A percentile compares a stretch with the other conserved stretches of the same genome.
phyloP scores from a whole-genome alignment of 2,329 filamentous ascomycete species.

The Trichocomaceae sp. region DNA sequence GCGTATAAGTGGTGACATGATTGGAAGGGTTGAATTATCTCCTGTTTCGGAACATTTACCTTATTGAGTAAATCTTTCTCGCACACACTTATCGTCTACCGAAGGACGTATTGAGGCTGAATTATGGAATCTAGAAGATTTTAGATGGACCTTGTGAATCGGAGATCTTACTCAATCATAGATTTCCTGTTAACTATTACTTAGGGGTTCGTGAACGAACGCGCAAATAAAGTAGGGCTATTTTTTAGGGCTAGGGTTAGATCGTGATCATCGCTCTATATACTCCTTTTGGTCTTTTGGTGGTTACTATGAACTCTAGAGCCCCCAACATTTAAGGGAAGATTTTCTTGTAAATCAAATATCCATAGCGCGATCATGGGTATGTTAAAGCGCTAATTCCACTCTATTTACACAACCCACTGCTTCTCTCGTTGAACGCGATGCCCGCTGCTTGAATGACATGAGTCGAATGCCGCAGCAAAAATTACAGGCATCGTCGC shows the following conservation, averaged over 20 bases:
- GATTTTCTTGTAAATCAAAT: no score
- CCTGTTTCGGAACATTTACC: background rate
- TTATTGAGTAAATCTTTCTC: background rate
- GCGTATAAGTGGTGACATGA: background rate
- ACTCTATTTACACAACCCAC: no score
- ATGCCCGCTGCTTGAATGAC: background rate
- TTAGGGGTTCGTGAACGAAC: background rate
- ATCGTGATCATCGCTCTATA: background rate
- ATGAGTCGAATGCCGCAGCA: background rate
- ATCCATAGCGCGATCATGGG: no score
- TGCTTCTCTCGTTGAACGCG: no score
- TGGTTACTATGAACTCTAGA: background rate
- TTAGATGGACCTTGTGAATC: background rate
- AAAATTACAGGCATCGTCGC: background rate
- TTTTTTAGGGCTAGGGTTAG: background rate
- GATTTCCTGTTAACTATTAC: background rate
- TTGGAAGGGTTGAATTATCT: background rate
- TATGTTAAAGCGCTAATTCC: no score
- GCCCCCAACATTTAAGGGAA: no score
- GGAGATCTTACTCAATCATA: background rate
- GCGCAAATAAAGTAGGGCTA: conserved; percentile 13
- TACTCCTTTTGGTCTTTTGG: no score
- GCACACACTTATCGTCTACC: background rate
- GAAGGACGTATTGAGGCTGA: background rate
- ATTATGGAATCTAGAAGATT: no score